phyloP scores from a whole-genome alignment of 2,329 filamentous ascomycete species.

The Mycosphaerella sp. region DNA sequence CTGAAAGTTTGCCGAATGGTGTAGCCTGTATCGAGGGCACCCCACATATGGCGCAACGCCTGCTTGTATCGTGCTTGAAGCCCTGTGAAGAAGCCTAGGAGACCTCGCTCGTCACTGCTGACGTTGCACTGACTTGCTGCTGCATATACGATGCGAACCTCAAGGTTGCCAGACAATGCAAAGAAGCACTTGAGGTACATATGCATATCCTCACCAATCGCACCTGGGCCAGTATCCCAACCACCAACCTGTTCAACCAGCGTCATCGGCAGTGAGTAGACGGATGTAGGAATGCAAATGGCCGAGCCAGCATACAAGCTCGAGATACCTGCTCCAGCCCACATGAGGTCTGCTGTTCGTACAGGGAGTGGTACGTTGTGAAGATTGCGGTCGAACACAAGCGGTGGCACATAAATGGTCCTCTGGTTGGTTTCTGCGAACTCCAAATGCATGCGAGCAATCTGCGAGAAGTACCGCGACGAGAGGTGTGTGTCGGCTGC shows the following conservation, averaged over 20 bases:
- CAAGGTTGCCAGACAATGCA: conserved; percentile 62
- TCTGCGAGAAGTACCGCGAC: conserved; percentile 59
- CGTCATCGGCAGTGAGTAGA: conserved; percentile 63
- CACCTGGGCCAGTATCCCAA: conserved; percentile 64
- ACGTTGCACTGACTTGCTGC: conserved; percentile 70
- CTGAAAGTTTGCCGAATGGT: conserved; percentile 42
- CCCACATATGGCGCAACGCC: conserved; percentile 70
- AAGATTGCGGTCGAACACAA: conserved; percentile 68
- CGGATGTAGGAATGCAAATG: conserved; percentile 64
- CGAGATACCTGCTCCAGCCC: conserved; percentile 64
- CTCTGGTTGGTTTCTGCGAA: conserved; percentile 55
- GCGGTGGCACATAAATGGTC: conserved; percentile 62
- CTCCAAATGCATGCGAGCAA: conserved; percentile 57
- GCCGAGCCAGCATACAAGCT: conserved; percentile 58
- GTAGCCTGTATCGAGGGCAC: conserved; percentile 62
- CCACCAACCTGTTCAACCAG: conserved; percentile 63
- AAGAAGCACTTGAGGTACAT: conserved; percentile 78
- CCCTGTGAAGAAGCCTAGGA: conserved; percentile 51
- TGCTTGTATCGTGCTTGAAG: conserved; percentile 63
- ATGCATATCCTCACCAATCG: conserved; percentile 69
- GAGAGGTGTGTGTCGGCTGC: conserved; percentile 65
- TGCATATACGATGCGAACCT: conserved; percentile 57
- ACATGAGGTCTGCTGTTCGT: conserved; percentile 64
- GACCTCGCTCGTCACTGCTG: conserved; percentile 51
- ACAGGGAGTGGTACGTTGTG: conserved; percentile 61